Evolutionary conservation across 1,284 basidiomycete species (phyloP), one percentile per base, ranked within the genome.

Genomic region (Heliocybe sulcata): DNA sequence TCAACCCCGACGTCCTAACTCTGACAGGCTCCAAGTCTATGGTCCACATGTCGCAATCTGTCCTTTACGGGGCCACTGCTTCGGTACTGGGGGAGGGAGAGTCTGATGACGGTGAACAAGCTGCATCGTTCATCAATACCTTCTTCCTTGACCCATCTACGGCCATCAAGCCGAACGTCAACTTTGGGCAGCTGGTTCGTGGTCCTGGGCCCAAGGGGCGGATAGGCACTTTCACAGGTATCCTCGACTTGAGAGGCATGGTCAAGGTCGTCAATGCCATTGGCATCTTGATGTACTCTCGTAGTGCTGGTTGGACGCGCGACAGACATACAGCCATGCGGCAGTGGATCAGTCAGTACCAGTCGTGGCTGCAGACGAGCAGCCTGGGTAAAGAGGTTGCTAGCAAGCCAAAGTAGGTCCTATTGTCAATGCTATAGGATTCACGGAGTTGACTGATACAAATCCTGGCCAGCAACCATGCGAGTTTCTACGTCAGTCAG

Each of bases 111-210:
- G 70, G 72, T 27, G 61, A 72, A 52, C 75, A 69, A 45, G 73
- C 70, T 3, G 80, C 71, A 2, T 64, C 63, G 14, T 80, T 76
- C 64, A 70, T 87, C 58, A 69, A 78, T 38, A 68, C 73, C 0
- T 86, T 81, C 74, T 90, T 88, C 72, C 67, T 87, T 14, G 72
- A 85, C 57, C 56, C 71, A 0, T 69, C 67, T 4, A 86, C 83
- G 0, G 70, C 64, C 22, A 86, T 89, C 81, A 83, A 85, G 59
- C 86, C 87, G 2, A 82, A 86, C 64, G 69, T 89, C 56, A 76
- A 83, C 60, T 89, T 79, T 61, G 83, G 77, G 0, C 86, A 90
- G 63, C 74, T 85, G 65, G 65, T 79, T 27, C 77, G 87, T 3
- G 87, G 87, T 0, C 84, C 83, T 10, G 76, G 73, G 0, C 62